Evolutionary conservation across 257 asterid genomes (phyloP).

Genomic region (Solanum ossicruentum): DNA sequence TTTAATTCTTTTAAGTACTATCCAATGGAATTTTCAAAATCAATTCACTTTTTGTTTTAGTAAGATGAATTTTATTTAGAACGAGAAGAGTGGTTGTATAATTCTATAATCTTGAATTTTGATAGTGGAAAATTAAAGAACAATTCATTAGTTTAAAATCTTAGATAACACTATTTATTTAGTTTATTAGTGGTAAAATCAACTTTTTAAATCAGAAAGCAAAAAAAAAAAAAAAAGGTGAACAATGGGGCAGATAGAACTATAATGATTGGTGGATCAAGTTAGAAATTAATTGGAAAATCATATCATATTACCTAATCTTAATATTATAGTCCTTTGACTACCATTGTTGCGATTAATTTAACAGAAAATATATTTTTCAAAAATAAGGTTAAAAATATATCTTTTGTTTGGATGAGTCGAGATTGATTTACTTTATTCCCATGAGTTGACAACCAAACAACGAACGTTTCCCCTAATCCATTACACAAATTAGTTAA

Average conservation of each 20-base stretch:
- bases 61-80: background rate
- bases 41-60: background rate
- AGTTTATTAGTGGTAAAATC: background rate
- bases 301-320: background rate
- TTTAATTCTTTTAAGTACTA: background rate
- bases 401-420: background rate
- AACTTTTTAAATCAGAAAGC: conserved; percentile 6
- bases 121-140: background rate
- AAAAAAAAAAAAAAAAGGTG: background rate
- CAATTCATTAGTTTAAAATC: background rate
- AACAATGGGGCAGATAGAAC: conserved; percentile 28
- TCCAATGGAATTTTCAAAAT: background rate
- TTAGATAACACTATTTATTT: background rate
- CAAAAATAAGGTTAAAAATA: background rate
- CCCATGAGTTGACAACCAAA: conserved; percentile 32
- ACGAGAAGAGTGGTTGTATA: background rate
- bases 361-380: background rate
- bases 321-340: background rate
- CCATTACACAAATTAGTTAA: conserved; percentile 21
- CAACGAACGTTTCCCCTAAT: conserved; percentile 31
- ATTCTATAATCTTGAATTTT: background rate
- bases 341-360: background rate
- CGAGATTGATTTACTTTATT: background rate
- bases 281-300: background rate
- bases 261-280: background rate